Evolutionary conservation across 1,284 basidiomycete species (phyloP), one percentile per base, ranked within the genome.

Genomic region (Tremellales sp.): DNA sequence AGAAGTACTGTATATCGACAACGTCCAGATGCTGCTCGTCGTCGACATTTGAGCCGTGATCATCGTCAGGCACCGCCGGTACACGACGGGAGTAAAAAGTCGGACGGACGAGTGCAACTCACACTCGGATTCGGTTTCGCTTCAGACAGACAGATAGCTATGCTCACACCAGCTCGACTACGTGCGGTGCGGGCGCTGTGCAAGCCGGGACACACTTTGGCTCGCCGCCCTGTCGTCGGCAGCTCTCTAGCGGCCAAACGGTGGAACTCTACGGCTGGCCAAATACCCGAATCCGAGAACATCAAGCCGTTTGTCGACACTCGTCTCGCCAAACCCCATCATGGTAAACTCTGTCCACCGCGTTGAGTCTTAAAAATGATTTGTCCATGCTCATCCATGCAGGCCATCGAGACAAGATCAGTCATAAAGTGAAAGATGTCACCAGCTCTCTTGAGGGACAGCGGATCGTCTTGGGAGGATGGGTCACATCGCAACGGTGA

Each of bases 381-480:
- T n/a, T n/a, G n/a, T n/a, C n/a, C 29, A 46, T 27, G 19, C 23
- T 36, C 0, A 15, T 31, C 10, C 17, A 7, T 7, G 35, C n/a
- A 67, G 68, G 68, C 5, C 58, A 60, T 4, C 47, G 64, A 39
- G 24, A 57, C 7, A 40, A 42, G 17, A 56, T 60, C 23, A 85
- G 85, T 4, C 87, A 90, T 65, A 73, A 86, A 85, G 64, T 82
- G 81, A 39, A 74, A 81, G 13, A 78, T 91, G 52, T 76, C 79
- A 54, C 63, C 78, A 41, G 61, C 64, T 21, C 77, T 85, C 19
- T 21, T 65, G 80, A 76, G 46, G 86, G 83, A 53, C 63, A 76
- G 29, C 68, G 68, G 48, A 86, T 91, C 57, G 77, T 84, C 54
- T 76, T 93, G 42, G 79, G 85, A 17, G 89, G 89, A 35, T 89